Base-by-base conservation (phyloP, 2,329 filamentous ascomycete genomes). In the Claviceps africana region DNA sequence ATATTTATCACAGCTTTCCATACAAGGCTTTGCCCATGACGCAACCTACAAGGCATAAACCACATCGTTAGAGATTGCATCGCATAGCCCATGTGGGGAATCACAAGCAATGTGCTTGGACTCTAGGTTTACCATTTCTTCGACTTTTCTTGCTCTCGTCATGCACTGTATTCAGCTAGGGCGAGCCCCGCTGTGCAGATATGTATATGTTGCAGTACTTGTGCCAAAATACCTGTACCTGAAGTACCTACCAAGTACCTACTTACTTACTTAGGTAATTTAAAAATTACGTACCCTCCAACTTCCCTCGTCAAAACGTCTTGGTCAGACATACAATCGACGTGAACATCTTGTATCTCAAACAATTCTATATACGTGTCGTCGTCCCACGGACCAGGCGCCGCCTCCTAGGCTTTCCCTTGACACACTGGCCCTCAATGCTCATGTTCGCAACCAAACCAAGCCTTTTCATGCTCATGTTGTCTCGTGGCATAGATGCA, bases 261-360 rank as follows among this genome's bases (percentile, higher is more conserved):
- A 25, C 25, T 5, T 25, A 25, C 25, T 5, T 25, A 25, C 25
- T 25, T 25, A 25, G 3, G 9, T 30, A 37, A 53, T 53, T 55
- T 55, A 25, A 55, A 30, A 47, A 53, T 50, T 48, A 52, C 11
- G 17, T 52, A 55, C 6, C 22, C 15, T 45, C 51, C 39, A 11
- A 33, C n/a, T n/a, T 46, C 37, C 33, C 31, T 15, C 15, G 44
- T 47, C 28, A 21, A 48, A 47, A 28, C 9, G 9, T 31, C 22
- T 47, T 47, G 21, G n/a, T 33, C 2, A n/a, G 35, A 31, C 51
- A 13, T 53, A 43, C 25, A 45, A 47, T 53, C 15, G 21, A 47
- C 48, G 48, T 40, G 28, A 50, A 35, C 49, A 15, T 51, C 51
- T 44, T 13, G n/a, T 30, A 30, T 45, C 15, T 40, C 51, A 40